phyloP scores from a whole-genome alignment of 139 green algal species.

The Chlorella sp. region DNA sequence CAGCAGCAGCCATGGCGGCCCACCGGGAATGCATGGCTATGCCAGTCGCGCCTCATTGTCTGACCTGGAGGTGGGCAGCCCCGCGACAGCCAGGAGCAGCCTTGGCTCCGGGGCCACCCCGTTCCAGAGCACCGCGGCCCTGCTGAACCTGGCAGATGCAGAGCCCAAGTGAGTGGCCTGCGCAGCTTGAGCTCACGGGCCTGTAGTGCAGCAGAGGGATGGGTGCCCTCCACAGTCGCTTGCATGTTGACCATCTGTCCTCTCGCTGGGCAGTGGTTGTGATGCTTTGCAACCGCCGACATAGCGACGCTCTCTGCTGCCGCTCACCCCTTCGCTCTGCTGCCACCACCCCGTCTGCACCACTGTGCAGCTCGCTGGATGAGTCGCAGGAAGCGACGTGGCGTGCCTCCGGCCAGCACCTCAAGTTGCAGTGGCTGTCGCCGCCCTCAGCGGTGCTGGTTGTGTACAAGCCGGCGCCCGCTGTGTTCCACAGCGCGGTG shows the following conservation, averaged over 20 bases:
- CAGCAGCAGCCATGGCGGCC: no score
- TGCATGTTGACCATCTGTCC: no score
- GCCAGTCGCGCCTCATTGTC: neutral
- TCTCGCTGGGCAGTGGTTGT: no score
- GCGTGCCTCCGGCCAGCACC: conserved; percentile 46
- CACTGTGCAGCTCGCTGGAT: conserved; percentile 23
- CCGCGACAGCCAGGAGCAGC: neutral
- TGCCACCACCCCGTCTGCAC: no score
- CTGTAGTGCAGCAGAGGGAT: no score
- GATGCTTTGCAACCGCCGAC: no score
- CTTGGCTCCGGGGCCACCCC: neutral
- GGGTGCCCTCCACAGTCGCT: no score
- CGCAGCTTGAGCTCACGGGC: no score
- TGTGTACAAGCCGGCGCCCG: conserved; percentile 53
- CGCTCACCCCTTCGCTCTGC: neutral
- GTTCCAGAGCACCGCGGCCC: neutral
- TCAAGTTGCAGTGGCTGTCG: conserved; percentile 70
- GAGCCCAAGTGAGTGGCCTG: neutral
- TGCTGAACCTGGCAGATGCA: conserved; percentile 21
- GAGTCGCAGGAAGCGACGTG: conserved; percentile 31
- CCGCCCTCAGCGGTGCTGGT: conserved; percentile 55
- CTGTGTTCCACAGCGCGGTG: conserved; percentile 30
- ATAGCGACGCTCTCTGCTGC: neutral
- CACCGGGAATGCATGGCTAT: neutral
- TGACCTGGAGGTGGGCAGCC: neutral